phyloP scores from a whole-genome alignment of 768 basidiomycete genomes.

The Cystobasidium tubakii region DNA sequence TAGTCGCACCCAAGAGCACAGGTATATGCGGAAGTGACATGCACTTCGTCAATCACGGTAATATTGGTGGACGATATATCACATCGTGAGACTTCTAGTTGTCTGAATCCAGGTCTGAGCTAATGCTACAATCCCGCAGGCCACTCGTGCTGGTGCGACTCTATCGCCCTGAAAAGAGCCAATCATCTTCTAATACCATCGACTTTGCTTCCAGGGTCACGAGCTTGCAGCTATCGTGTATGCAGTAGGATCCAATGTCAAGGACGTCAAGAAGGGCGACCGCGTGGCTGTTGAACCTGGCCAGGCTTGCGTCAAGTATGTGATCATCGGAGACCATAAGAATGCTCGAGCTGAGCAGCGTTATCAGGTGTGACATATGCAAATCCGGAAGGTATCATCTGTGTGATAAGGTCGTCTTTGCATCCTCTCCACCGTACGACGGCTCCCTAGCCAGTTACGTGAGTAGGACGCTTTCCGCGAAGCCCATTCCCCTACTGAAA shows the following conservation, averaged over 20 bases:
- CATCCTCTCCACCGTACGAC: conserved; percentile 73
- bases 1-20: conserved; percentile 86
- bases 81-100: conserved; percentile 60
- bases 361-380: conserved; percentile 61
- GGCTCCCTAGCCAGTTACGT: conserved; percentile 60
- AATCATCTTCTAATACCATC: too few species aligned
- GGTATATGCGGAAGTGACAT: conserved; percentile 57
- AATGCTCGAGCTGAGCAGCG: too few species aligned
- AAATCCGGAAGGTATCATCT: conserved; percentile 78
- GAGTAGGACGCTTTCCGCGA: neutral
- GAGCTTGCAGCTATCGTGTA: conserved; percentile 69
- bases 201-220: conserved; percentile 74
- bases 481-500: neutral
- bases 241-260: conserved; percentile 69
- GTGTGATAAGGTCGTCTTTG: conserved; percentile 77
- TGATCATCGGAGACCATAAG: neutral
- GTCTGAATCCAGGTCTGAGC: conserved; percentile 31
- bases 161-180: too few species aligned
- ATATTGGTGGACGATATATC: conserved; percentile 54
- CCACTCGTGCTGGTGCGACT: neutral
- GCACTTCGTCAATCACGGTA: conserved; percentile 69
- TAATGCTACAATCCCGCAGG: neutral
- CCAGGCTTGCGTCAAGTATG: conserved; percentile 62
- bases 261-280: conserved; percentile 70
- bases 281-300: conserved; percentile 73